Evolutionary conservation across 2,329 filamentous ascomycete genomes (phyloP).

Genomic region (Exophiala viscosa): DNA sequence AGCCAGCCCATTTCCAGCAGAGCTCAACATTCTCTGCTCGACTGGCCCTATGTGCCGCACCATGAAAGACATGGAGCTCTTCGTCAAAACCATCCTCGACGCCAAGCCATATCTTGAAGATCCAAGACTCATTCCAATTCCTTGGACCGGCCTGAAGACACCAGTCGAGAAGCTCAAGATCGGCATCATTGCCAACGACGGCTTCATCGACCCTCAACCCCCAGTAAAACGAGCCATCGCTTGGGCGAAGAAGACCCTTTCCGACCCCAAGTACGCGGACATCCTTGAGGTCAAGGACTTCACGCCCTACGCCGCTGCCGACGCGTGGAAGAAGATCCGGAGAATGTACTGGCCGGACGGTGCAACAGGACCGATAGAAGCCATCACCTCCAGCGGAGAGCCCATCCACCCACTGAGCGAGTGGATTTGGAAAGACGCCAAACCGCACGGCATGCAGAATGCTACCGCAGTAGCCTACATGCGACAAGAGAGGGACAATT

Average conservation of each 20-base stretch:
- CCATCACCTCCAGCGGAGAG: slow-evolving; percentile 11
- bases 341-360: slow-evolving; percentile 17
- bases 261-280: slow-evolving; percentile 24
- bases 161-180: slow-evolving; percentile 44
- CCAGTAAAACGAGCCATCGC: slow-evolving; percentile 53
- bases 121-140: slow-evolving; percentile 47
- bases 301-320: slow-evolving; percentile 11
- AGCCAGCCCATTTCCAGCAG: slow-evolving; percentile 7
- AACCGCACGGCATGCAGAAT: slow-evolving; percentile 9
- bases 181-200: slow-evolving; percentile 63
- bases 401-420: slow-evolving; percentile 12
- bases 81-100: slow-evolving; percentile 40
- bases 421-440: slow-evolving; percentile 15
- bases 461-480: slow-evolving; percentile 23
- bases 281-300: slow-evolving; percentile 49
- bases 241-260: slow-evolving; percentile 37
- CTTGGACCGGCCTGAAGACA: slow-evolving; percentile 41
- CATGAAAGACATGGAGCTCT: slow-evolving; percentile 46
- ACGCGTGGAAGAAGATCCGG: slow-evolving; percentile 12
- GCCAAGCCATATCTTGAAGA: slow-evolving; percentile 53
- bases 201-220: slow-evolving; percentile 62
- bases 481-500: slow-evolving; percentile 30
- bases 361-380: not conserved
- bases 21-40: slow-evolving; percentile 16
- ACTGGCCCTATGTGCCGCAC: slow-evolving; percentile 29